phyloP scores from a whole-genome alignment of 805 yeast species.

The Pichia kluyveri region DNA sequence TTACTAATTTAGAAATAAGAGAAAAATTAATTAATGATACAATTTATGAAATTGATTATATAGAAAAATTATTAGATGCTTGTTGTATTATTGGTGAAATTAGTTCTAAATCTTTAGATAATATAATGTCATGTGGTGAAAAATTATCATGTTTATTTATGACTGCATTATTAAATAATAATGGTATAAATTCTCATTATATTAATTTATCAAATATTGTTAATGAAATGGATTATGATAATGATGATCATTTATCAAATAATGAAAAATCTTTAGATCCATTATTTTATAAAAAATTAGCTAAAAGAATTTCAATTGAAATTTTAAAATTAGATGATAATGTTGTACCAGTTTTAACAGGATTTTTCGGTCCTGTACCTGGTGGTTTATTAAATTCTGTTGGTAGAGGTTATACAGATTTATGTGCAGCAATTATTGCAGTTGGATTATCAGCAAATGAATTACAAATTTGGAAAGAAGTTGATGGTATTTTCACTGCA shows the following conservation, averaged over 20 bases:
- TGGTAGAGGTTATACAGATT: slow-evolving; percentile 95
- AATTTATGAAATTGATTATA: slow-evolving; percentile 54
- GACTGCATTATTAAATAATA: slow-evolving; percentile 76
- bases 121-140: slow-evolving; percentile 90
- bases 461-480: slow-evolving; percentile 97
- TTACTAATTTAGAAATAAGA: slow-evolving; percentile 39
- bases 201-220: slow-evolving; percentile 71
- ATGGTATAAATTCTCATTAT: slow-evolving; percentile 68
- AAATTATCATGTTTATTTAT: slow-evolving; percentile 84
- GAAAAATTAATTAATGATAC: slow-evolving; percentile 51
- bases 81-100: slow-evolving; percentile 89
- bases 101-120: slow-evolving; percentile 77
- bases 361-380: slow-evolving; percentile 92
- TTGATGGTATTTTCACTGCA: slow-evolving; percentile 97
- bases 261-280: slow-evolving; percentile 41
- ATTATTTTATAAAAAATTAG: slow-evolving; percentile 48
- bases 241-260: slow-evolving; percentile 28
- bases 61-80: slow-evolving; percentile 68
- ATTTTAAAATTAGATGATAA: slow-evolving; percentile 31
- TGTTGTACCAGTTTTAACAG: slow-evolving; percentile 84
- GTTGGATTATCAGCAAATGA: slow-evolving; percentile 91
- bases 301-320: slow-evolving; percentile 42
- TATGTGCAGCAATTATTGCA: slow-evolving; percentile 94
- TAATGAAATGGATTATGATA: slow-evolving; percentile 18
- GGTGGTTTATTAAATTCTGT: slow-evolving; percentile 90